phyloP scores from a whole-genome alignment of 2,329 filamentous ascomycete species.

The Epichloe typhina region DNA sequence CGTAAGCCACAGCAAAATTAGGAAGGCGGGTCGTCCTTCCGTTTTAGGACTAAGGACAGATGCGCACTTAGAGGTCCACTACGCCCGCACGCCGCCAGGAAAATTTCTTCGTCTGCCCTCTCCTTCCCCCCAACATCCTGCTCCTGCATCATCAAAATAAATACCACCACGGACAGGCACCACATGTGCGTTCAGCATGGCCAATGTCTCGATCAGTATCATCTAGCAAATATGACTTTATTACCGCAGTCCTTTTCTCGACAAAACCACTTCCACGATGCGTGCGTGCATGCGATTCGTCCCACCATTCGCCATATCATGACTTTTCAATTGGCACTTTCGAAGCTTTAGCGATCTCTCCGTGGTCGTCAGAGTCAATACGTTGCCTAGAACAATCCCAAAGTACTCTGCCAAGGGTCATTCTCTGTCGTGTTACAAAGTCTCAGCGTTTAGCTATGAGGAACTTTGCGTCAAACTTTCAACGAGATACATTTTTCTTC shows the following conservation, averaged over 20 bases:
- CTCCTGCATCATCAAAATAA: too few species aligned
- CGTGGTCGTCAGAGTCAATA: constrained; percentile 78
- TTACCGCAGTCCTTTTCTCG: not conserved
- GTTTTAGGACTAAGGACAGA: too few species aligned
- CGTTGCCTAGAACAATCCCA: constrained; percentile 65
- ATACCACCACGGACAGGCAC: too few species aligned
- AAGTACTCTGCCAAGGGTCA: constrained; percentile 77
- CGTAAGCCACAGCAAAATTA: too few species aligned
- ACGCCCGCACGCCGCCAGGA: not conserved
- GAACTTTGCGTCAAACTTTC: constrained; percentile 72
- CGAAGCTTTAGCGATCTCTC: constrained; percentile 71
- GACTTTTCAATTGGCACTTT: constrained; percentile 51
- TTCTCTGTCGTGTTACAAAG: constrained; percentile 90
- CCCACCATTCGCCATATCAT: not conserved
- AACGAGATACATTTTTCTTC: constrained; percentile 55
- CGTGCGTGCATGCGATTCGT: not conserved
- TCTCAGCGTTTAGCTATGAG: constrained; percentile 60
- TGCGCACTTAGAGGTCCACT: not conserved
- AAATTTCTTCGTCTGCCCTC: too few species aligned
- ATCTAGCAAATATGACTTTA: too few species aligned
- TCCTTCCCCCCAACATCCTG: too few species aligned
- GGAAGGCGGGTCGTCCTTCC: too few species aligned
- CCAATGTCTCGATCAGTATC: too few species aligned
- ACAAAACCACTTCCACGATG: not conserved
- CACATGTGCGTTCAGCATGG: too few species aligned